Evolutionary conservation across 179 eudicot species (phyloP).

Genomic region (Pouteria campechiana): DNA sequence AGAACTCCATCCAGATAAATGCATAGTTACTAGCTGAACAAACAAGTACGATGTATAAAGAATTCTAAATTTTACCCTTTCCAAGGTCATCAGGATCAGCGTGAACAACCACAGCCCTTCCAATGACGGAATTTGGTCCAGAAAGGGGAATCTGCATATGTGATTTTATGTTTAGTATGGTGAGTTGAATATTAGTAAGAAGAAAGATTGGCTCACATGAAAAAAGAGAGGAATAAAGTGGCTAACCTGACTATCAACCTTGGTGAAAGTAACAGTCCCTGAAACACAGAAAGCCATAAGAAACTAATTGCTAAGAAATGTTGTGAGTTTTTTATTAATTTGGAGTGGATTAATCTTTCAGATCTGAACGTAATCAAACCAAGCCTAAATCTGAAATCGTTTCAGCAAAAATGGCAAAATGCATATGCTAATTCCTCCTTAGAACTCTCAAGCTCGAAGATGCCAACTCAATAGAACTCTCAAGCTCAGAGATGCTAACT

Average conservation of each 20-base stretch:
- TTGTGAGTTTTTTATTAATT: too few species aligned
- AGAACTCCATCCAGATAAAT: too few species aligned
- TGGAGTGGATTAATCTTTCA: neutral
- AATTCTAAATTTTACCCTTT: conserved; percentile 53
- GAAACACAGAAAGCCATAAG: neutral
- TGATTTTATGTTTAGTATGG: neutral
- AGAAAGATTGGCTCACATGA: neutral
- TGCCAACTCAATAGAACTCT: too few species aligned
- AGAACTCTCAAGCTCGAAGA: neutral
- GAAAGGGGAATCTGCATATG: conserved; percentile 55
- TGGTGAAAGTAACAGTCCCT: conserved; percentile 53
- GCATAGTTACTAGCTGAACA: too few species aligned
- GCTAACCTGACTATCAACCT: conserved; percentile 62
- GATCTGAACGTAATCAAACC: neutral
- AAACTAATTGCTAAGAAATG: too few species aligned
- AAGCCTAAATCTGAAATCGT: neutral
- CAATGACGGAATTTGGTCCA: conserved; percentile 69
- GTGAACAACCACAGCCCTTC: conserved; percentile 95
- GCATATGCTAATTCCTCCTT: too few species aligned
- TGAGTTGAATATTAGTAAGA: neutral
- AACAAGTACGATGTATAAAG: too few species aligned
- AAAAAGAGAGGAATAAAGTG: neutral
- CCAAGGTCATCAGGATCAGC: conserved; percentile 95
- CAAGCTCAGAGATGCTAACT: too few species aligned
- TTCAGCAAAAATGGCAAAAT: neutral